Evolutionary conservation across 2,329 filamentous ascomycete genomes (phyloP), one percentile per base, ranked within the genome.

Genomic region (Albophoma yamanashiensis): DNA sequence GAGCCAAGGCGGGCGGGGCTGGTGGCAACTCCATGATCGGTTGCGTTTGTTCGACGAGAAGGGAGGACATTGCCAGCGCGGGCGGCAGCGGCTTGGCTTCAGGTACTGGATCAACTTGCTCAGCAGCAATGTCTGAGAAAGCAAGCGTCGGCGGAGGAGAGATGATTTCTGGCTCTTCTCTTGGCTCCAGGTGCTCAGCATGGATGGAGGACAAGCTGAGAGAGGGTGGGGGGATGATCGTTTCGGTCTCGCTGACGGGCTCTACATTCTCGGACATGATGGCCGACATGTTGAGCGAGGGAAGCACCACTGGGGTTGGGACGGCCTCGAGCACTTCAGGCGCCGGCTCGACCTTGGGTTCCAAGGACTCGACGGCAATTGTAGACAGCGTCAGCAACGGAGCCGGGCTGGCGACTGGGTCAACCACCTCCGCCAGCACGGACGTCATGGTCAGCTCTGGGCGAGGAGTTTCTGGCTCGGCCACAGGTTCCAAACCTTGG

Each of bases 21-120:
- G 67, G 64, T 14, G 61, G 38, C 36, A 65, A 59, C 27, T 68
- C 65, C 47, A 60, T 45, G n/a, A 66, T 40, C 20, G 67, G 66
- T 40, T 61, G 59, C 20, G 61, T 64, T 40, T 77, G 68, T 63
- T 78, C 69, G 0, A 68, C 67, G 17, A 68, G 57, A n/a, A 76
- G 66, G 7, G 67, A 64, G 5, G 73, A 71, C 57, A 74, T 59
- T 56, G 58, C 66, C 40, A 75, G 66, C 1, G 66, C 39, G 11
- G 70, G 68, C 22, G 58, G 59, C 9, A 60, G 58, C 12, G 67
- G 66, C 57, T 62, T 52, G 20, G 65, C 65, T 59, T 71, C 71
- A 42, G 68, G 62, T 7, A 71, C 59, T 6, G 75, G 74, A 52
- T 75, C 70, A 56, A 79, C 67, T 55, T 75, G 66, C 58, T 76